phyloP scores from a whole-genome alignment of 805 yeast genomes.

The Saturnispora dispora region DNA sequence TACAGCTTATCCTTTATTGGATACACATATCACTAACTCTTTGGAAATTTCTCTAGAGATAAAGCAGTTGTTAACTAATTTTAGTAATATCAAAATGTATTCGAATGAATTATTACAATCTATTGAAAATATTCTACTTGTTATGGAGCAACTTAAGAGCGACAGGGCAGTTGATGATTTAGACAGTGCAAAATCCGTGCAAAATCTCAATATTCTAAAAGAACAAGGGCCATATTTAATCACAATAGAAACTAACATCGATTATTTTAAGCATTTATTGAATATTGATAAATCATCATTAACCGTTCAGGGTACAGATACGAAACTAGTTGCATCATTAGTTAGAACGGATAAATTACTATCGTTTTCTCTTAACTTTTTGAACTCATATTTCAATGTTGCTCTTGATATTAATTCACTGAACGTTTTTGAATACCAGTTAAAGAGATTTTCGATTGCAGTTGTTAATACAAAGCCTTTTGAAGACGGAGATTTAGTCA shows the following conservation, averaged over 20 bases:
- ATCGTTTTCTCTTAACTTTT: conserved; percentile 18
- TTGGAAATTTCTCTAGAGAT: conserved; percentile 17
- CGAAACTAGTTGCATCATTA: conserved; percentile 14
- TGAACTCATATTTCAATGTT: conserved; percentile 7
- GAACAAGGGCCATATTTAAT: conserved; percentile 13
- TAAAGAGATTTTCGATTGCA: conserved; percentile 11
- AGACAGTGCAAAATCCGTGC: conserved; percentile 7
- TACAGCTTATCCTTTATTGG: conserved; percentile 13
- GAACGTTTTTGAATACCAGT: conserved; percentile 12
- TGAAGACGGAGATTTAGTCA: conserved; percentile 17
- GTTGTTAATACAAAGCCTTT: conserved; percentile 18
- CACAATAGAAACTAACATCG: conserved; percentile 16
- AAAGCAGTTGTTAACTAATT: conserved; percentile 13
- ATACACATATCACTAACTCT: conserved; percentile 14
- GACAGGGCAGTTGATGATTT: conserved; percentile 5
- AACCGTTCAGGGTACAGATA: conserved; percentile 15
- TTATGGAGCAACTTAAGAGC: neutral
- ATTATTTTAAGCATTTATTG: conserved; percentile 15
- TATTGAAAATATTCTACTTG: conserved; percentile 6
- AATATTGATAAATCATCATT: conserved; percentile 18
- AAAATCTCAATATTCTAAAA: neutral
- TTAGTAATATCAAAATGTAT: conserved; percentile 7
- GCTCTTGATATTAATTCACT: conserved; percentile 9
- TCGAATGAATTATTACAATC: neutral
- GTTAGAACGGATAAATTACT: conserved; percentile 12